Base-by-base conservation (phyloP, 352 stramenopile species). In the Pythium brassicae region DNA sequence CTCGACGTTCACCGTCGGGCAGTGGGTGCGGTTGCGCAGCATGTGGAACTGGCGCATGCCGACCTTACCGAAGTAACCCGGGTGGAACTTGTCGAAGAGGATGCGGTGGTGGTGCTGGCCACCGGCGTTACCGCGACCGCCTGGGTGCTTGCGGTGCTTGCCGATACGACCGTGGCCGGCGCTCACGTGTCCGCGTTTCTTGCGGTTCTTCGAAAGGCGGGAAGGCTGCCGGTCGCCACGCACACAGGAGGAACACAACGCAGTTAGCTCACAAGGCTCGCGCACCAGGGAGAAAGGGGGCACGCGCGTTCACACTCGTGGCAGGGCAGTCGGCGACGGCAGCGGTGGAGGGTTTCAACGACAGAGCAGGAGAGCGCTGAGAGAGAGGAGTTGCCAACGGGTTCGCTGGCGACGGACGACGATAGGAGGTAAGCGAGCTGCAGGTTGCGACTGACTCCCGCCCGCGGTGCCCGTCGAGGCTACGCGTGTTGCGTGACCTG, bases 1-100 rank as follows among this genome's bases (percentile, higher is more conserved):
- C 83, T 99, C 98, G 68, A 99, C 72, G 84, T 99, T 99, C 62
- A 99, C 85, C 29, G 95, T 99, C 45, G 97, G 96, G 77, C 95
- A 99, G 89, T 98, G 98, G 59, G 84, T 82, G 55, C 95, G 83
- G 86, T 99, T 99, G 59, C 86, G 87, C 63, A 99, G 83, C 53
- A 98, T 45, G 74, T 99, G 98, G 81, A 99, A 99, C 57, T 98
- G 97, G 69, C 98, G 92, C 97, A 99, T 99, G 96, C 98, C 98
- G 62, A 99, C 97, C 89, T 99, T 99, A 94, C 98, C 98, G 71
- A 99, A 99, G 89, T 99, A 99, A 97, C 98, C 97, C 78, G 97
- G 97, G 76, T 99, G 97, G 78, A 98, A 99, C 87, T 99, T 99
- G 90, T 99, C 98, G 72, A 99, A 98, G 47, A 99, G 87, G 83